Conservation (phyloP, 371 early-diverging fungal genomes). For the Lichtheimia ornata region DNA sequence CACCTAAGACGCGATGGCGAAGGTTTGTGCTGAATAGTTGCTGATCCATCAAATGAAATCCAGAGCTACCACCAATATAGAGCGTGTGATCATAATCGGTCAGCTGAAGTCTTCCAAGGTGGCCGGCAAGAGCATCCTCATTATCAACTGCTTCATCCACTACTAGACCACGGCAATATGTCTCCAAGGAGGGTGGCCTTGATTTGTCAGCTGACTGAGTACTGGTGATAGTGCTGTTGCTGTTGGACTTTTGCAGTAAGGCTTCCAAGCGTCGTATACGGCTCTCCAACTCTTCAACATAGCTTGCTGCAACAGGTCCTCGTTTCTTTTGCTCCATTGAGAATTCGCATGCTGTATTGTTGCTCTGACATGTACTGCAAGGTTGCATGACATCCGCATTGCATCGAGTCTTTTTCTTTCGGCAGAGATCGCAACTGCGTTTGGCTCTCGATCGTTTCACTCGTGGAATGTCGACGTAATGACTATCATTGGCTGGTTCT, state of each 20-base stretch:
- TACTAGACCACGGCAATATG: neutral
- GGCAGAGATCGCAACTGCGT: conserved; percentile 22
- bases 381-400: conserved; percentile 15
- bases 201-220: neutral
- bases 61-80: conserved; percentile 40
- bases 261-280: conserved; percentile 38
- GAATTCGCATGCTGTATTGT: neutral
- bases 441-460: conserved; percentile 22
- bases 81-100: conserved; percentile 42
- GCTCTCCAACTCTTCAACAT: conserved; percentile 37
- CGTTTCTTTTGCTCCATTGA: neutral
- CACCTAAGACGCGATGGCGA: no score
- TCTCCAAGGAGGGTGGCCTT: neutral
- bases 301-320: conserved; percentile 1
- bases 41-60: conserved; percentile 29
- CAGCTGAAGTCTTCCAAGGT: conserved; percentile 20
- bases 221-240: neutral
- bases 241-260: conserved; percentile 7
- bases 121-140: neutral
- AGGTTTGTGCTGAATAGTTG: no score
- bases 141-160: neutral
- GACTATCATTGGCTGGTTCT: neutral
- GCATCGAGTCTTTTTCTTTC: conserved; percentile 19
- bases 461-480: neutral
- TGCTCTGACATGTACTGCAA: conserved; percentile 15